Percentiles rank a stretch among this genome's conserved stretches.
phyloP scores from a whole-genome alignment of 345 rosid genomes.

The Rhodamnia rubescens region DNA sequence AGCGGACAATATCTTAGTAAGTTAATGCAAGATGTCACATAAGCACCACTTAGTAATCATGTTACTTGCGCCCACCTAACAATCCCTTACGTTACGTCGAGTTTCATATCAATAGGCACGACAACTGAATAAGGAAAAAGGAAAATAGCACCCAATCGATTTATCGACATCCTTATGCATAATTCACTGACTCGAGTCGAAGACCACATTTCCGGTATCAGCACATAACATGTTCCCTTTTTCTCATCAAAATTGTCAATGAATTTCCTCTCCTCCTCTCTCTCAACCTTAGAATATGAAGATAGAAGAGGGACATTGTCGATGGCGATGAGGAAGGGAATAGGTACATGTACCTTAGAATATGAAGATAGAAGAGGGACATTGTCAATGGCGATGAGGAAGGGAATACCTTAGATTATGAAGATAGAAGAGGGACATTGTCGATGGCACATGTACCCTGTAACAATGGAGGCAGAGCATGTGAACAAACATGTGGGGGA shows the following conservation, averaged over 20 bases:
- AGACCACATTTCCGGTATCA: accelerated
- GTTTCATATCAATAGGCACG: accelerated
- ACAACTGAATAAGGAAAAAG: neutral
- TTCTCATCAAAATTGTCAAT: neutral
- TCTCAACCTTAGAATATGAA: neutral
- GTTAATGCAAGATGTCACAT: too few relatives aligned
- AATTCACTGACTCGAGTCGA: accelerated
- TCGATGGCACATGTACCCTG: neutral
- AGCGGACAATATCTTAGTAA: too few relatives aligned
- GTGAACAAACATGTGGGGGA: neutral
- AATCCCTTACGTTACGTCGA: accelerated
- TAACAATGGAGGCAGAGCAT: neutral
- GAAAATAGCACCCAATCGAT: neutral
- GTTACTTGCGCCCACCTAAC: accelerated
- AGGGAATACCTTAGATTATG: neutral
- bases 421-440: neutral
- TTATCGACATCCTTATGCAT: neutral
- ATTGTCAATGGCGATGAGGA: neutral
- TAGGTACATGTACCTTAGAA: too few relatives aligned
- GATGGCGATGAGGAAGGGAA: too few relatives aligned
- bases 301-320: neutral
- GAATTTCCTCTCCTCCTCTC: neutral
- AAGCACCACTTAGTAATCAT: neutral
- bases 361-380: too few relatives aligned
- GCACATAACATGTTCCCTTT: neutral